Conservation (phyloP, 345 rosid genomes). For the Linum tenue region DNA sequence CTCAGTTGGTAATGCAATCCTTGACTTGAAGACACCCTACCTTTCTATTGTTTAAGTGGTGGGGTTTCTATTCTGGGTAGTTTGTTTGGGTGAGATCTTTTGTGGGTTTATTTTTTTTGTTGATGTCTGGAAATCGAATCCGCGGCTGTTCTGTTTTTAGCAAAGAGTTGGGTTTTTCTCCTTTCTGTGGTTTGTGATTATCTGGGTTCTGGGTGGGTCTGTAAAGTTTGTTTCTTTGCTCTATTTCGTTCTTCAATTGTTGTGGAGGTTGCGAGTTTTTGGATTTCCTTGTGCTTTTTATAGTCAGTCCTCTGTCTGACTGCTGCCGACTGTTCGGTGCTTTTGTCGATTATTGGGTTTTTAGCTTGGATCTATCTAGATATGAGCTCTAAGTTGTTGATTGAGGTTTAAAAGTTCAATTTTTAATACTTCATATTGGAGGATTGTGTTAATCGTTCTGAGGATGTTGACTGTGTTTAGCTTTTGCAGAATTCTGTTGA, state of each 20-base stretch:
- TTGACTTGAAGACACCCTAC: background rate
- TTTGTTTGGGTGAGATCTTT: background rate
- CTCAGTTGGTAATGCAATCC: background rate
- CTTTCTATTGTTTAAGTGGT: too few species aligned
- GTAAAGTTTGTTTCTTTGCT: background rate
- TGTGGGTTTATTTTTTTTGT: too few species aligned
- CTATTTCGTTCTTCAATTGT: background rate
- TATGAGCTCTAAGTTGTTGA: background rate
- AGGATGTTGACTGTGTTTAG: background rate
- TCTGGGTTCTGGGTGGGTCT: background rate
- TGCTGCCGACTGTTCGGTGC: background rate
- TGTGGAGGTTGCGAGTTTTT: background rate
- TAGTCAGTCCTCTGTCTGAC: background rate
- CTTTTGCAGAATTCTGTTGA: slow-evolving; percentile 25
- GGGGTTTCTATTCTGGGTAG: background rate
- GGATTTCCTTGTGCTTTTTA: background rate
- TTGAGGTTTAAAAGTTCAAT: background rate
- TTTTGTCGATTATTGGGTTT: background rate
- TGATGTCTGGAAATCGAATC: too few species aligned
- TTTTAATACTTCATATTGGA: background rate
- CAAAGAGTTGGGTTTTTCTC: too few species aligned
- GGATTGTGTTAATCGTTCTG: background rate
- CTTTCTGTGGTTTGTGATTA: background rate
- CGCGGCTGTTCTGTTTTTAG: too few species aligned
- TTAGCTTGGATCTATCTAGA: background rate